Evolutionary conservation across 139 green algal genomes (phyloP), one percentile per base, ranked within the genome.

Genomic region (Coelastrella sp.): DNA sequence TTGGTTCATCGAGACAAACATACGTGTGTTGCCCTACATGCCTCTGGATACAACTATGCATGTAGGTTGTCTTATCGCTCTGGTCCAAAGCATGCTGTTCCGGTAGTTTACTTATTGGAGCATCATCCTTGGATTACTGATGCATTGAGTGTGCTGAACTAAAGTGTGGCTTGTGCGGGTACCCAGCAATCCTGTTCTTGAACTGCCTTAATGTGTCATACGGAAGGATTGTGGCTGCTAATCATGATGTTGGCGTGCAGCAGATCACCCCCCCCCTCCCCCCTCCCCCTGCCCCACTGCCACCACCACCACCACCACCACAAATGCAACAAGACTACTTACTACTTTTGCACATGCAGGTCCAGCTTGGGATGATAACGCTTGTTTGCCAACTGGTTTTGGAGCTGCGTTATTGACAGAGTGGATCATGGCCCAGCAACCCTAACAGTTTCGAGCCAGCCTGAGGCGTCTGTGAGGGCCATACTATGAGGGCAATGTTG

Each of bases 301-400:
- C 11, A 7, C 64, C 4, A 5, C 73, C 73, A 16, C 20, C 17
- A 47, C n/a, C 14, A 47, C 16, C 73, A 13, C 16, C 73, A 20
- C 64, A 71, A 71, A 47, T 47, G 32, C 16, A 14, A 71, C 64
- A 13, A 71, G 64, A 14, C 13, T 71, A 17, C 68, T 22, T 76
- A 4, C 7, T 76, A 76, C 22, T 14, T 76, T 17, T 76, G 68
- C 68, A 32, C 22, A 22, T 76, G 5, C 68, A 76, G 68, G 83
- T 56, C 83, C 80, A 11, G 80, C 96, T 4, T 99, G 96, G 96
- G 93, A 98, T 68, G 94, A 97, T 32, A 97, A 98, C 92, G 87
- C 90, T 3, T 92, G 94, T n/a, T 90, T 95, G 60, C 96, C 97
- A 22, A 99, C 98, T 14, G 98, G 98, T 13, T 99, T 95, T 93